Percentiles rank a stretch among this genome's conserved stretches.
Conservation (phyloP, 495 filamentous ascomycete genomes). For the Penicillium cinerascens region DNA sequence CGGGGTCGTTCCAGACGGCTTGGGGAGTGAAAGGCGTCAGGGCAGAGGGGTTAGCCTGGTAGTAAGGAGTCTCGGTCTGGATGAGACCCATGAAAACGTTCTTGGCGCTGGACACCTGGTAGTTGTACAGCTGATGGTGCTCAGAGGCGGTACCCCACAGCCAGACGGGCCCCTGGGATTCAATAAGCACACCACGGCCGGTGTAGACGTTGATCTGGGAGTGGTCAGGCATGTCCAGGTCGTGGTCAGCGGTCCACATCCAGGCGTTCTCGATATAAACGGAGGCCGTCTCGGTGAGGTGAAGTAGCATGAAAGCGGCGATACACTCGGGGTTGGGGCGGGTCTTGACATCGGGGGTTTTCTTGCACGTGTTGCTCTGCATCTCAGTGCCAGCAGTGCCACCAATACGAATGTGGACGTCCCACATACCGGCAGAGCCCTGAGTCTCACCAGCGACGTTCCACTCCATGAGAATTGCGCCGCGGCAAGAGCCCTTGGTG, state of each 20-base stretch:
- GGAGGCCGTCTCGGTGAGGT: slow-evolving; percentile 65
- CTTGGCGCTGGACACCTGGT: slow-evolving; percentile 74
- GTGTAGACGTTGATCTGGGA: slow-evolving; percentile 90
- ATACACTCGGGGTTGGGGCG: slow-evolving; percentile 58
- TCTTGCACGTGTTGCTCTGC: slow-evolving; percentile 66
- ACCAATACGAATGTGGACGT: slow-evolving; percentile 82
- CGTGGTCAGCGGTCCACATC: slow-evolving; percentile 95
- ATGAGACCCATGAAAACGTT: slow-evolving; percentile 83
- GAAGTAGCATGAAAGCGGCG: slow-evolving; percentile 76
- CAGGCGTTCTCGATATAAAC: slow-evolving; percentile 89
- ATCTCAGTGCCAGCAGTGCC: slow-evolving; percentile 78
- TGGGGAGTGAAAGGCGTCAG: slow-evolving; percentile 64
- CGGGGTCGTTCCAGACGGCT: slow-evolving; percentile 66
- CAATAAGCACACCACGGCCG: slow-evolving; percentile 80
- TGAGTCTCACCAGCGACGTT: slow-evolving; percentile 67
- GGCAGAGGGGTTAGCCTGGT: slow-evolving; percentile 79
- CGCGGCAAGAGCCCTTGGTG: slow-evolving; percentile 68
- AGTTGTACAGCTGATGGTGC: slow-evolving; percentile 88
- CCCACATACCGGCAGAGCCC: slow-evolving; percentile 81
- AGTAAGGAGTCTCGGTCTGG: slow-evolving; percentile 92
- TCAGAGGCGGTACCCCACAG: slow-evolving; percentile 79
- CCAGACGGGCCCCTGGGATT: slow-evolving; percentile 56
- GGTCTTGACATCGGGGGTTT: slow-evolving; percentile 58
- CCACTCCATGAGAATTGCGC: slow-evolving; percentile 89
- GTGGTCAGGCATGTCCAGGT: slow-evolving; percentile 72